These are phyloP conservation scores for Curvularia hawaiiensis DNA, from an alignment of 2,329 filamentous ascomycete species.

Conservation along the genomic window DNA sequence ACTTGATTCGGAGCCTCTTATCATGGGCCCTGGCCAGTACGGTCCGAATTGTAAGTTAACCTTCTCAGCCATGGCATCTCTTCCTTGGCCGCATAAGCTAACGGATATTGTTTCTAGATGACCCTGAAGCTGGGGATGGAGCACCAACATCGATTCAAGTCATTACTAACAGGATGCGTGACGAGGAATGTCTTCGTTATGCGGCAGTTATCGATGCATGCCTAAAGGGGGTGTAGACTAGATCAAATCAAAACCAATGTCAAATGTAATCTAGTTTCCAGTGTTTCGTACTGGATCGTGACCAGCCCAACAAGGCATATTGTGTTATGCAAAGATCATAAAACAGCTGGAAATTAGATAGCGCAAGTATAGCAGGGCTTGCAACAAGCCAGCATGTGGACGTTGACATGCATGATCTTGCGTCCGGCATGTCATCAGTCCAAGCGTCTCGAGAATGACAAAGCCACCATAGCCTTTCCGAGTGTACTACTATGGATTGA, in stretches of 20 bases:
- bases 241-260: not conserved
- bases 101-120: not conserved
- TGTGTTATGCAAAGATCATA: not conserved
- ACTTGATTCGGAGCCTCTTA: conserved; percentile 5
- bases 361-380: not conserved
- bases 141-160: conserved; percentile 7
- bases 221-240: not conserved
- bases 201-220: conserved; percentile 2
- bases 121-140: not conserved
- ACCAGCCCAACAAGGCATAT: not conserved
- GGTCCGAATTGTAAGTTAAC: conserved; percentile 8
- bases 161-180: conserved; percentile 10
- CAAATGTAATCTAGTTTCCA: not conserved
- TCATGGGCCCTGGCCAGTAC: conserved; percentile 4
- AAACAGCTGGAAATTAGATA: not conserved
- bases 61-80: not conserved
- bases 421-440: not conserved
- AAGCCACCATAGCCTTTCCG: not conserved
- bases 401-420: not conserved
- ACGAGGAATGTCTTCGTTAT: conserved; percentile 11
- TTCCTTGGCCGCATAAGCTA: not conserved
- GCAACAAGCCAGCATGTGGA: not conserved
- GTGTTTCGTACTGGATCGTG: not conserved
- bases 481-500: not conserved
- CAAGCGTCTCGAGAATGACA: not conserved